Percentiles rank a stretch among this genome's conserved stretches.
phyloP scores from a whole-genome alignment of 345 rosid species.

The Erodium maritimum region DNA sequence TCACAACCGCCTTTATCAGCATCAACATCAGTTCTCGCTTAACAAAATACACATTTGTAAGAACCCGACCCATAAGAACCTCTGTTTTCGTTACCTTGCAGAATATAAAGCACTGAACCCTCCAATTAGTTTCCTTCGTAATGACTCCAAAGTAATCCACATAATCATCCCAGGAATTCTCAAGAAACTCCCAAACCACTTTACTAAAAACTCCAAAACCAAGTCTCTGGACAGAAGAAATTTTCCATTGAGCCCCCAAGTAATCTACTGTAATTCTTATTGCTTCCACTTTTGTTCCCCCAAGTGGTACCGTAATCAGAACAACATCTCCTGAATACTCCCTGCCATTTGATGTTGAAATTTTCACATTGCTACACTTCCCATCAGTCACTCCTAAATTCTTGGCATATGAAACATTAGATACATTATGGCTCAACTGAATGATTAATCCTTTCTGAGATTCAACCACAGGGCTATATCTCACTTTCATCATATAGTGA shows the following conservation, averaged over 20 bases:
- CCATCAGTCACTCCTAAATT: conserved; percentile 26
- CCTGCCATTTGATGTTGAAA: conserved; percentile 63
- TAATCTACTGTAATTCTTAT: conserved; percentile 68
- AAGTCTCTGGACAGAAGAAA: conserved; percentile 75
- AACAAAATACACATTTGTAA: too few species aligned
- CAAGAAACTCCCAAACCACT: conserved; percentile 77
- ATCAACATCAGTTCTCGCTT: too few species aligned
- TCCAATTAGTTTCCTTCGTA: conserved; percentile 73
- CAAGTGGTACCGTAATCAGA: conserved; percentile 91
- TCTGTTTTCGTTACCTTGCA: conserved; percentile 90
- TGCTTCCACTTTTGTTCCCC: conserved; percentile 91
- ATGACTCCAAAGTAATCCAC: conserved; percentile 99
- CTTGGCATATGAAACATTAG: conserved; percentile 55
- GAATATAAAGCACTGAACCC: conserved; percentile 98
- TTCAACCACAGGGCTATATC: conserved; percentile 79
- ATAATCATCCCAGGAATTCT: conserved; percentile 93
- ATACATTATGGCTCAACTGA: conserved; percentile 54
- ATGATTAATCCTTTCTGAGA: conserved; percentile 64
- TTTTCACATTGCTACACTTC: conserved; percentile 39
- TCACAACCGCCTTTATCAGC: too few species aligned
- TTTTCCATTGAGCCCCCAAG: conserved; percentile 95
- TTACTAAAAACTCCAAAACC: conserved; percentile 98
- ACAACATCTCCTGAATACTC: conserved; percentile 87
- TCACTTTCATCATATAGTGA: conserved; percentile 98
- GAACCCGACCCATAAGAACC: conserved; percentile 94